Base-by-base conservation (phyloP, 148 eudicot species). In the Cornus florida region DNA sequence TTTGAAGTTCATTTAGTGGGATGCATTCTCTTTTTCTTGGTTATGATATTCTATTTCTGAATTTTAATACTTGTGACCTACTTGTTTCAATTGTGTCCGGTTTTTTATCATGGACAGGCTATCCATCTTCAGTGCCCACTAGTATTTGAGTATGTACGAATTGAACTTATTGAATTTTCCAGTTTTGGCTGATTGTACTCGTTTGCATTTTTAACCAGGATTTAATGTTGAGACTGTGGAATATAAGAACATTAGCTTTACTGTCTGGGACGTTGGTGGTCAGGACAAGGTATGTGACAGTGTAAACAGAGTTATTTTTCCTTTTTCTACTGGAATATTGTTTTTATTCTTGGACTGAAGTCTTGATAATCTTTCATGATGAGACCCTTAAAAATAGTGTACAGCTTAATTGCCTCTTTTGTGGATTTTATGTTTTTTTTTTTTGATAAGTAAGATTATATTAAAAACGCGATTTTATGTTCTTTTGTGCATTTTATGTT, bases 211-310 rank as follows among this genome's bases (percentile, higher is more conserved):
- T 13, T 62, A 62, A 62, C 50, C 81, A 89, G 91, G 91, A 69
- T 89, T 89, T 80, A 89, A 89, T 77, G 91, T 89, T 31, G 91
- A 88, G 84, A 86, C 88, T 6, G 90, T 88, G 70, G 90, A 88
- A 80, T 88, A 88, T 83, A 88, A 88, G 79, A 88, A 88, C 89
- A 88, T 88, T 11, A 88, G 89, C 87, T 89, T 89, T 75, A 89
- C 91, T 46, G 91, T 89, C 2, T 89, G 91, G 91, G 91, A 89
- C 86, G 91, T 89, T 67, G 91, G 91, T 10, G 91, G 91, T 86
- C 91, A 89, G 75, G 91, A 89, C 89, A 89, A 89, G 89, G 91
- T 88, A 88, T 66, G 19, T 22, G 35, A 6, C 17, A 14, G 66
- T 19, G 66, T 62, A 4, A 53, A 17, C 66, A 62, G 6, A 57